phyloP scores from a whole-genome alignment of 2,329 filamentous ascomycete species.

The Orbilia ellipsospora region DNA sequence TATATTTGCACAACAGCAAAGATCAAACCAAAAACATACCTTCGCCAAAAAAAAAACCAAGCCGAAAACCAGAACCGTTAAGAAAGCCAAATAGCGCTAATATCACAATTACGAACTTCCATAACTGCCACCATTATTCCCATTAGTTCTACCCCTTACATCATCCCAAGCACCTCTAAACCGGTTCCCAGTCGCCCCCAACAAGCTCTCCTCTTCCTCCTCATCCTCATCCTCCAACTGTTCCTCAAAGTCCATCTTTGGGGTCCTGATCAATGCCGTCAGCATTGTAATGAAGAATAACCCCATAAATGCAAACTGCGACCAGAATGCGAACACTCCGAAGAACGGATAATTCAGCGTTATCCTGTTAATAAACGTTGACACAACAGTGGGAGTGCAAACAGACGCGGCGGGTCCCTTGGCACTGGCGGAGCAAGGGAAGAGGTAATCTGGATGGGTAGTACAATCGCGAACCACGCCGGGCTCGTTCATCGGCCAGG shows the following conservation, averaged over 20 bases:
- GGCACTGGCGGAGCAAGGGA: constrained; percentile 81
- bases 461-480: constrained; percentile 76
- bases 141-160: constrained; percentile 70
- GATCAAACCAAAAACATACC: neutral
- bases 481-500: constrained; percentile 72
- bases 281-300: constrained; percentile 85
- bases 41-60: too few species aligned
- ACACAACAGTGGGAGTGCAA: constrained; percentile 91
- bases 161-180: constrained; percentile 91
- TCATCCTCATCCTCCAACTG: constrained; percentile 91
- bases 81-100: too few species aligned
- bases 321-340: constrained; percentile 92
- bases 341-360: constrained; percentile 96
- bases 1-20: too few species aligned
- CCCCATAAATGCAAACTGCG: constrained; percentile 88
- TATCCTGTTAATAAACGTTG: constrained; percentile 91
- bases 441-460: constrained; percentile 76
- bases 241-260: constrained; percentile 79
- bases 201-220: constrained; percentile 85
- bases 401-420: constrained; percentile 78
- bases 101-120: neutral
- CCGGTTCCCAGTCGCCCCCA: constrained; percentile 82
- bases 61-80: too few species aligned
- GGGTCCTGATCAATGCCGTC: constrained; percentile 81
- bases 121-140: constrained; percentile 6